These are phyloP conservation scores for Diaporthe sp. DNA, from an alignment of 2,329 filamentous ascomycete genomes.

Conservation along the genomic window DNA sequence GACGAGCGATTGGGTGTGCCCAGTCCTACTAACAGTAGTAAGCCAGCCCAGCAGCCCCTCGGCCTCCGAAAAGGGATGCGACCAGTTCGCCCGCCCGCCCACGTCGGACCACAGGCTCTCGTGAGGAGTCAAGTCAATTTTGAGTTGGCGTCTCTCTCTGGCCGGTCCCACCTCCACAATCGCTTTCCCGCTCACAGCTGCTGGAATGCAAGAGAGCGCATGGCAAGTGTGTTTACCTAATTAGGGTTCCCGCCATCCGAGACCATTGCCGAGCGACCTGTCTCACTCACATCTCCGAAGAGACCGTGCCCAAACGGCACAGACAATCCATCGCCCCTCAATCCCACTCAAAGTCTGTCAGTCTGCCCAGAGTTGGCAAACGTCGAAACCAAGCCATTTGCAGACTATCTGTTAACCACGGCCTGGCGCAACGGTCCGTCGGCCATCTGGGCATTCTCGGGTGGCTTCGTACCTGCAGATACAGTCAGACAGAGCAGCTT, in stretches of 20 bases:
- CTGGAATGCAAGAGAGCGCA: conserved; percentile 8
- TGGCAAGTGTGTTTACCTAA: conserved; percentile 11
- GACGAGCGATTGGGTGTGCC: background rate
- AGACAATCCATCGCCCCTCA: conserved; percentile 19
- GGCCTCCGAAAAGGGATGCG: conserved; percentile 4
- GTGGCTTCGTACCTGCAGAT: background rate
- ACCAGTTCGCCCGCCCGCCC: background rate
- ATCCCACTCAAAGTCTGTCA: background rate
- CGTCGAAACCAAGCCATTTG: too few relatives aligned
- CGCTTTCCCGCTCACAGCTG: background rate
- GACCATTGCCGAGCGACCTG: conserved; percentile 23
- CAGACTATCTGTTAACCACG: background rate
- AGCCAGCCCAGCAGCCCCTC: background rate
- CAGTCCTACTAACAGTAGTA: background rate
- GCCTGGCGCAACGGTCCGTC: background rate
- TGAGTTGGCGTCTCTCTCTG: background rate
- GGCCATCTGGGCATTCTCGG: background rate
- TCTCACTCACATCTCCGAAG: conserved; percentile 19
- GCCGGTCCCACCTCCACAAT: conserved; percentile 10
- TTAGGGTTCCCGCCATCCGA: conserved; percentile 12
- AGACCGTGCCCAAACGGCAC: conserved; percentile 20
- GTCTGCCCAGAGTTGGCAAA: background rate
- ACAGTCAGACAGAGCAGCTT: conserved; percentile 16
- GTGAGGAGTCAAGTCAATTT: conserved; percentile 2
- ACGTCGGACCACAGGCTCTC: background rate